phyloP scores from a whole-genome alignment of 352 stramenopile species.

The Phytophthora sansomeana region DNA sequence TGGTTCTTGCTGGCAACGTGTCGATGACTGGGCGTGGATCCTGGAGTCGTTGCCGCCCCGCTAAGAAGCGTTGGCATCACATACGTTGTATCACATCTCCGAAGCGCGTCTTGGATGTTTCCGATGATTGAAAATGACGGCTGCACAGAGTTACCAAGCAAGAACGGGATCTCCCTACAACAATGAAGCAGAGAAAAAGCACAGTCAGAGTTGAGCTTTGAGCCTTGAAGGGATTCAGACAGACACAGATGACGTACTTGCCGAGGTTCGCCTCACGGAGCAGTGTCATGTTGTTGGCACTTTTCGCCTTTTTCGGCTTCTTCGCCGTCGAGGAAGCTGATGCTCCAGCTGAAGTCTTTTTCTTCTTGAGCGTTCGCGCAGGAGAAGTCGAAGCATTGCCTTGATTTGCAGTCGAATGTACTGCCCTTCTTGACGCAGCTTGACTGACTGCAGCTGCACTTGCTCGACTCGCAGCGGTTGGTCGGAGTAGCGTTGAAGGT shows the following conservation, averaged over 20 bases:
- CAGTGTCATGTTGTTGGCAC: slow-evolving; percentile 66
- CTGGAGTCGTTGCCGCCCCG: not conserved
- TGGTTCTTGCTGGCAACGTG: not conserved
- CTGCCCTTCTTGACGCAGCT: slow-evolving; percentile 23
- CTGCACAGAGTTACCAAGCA: slow-evolving; percentile 63
- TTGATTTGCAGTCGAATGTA: slow-evolving; percentile 6
- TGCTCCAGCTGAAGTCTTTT: slow-evolving; percentile 24
- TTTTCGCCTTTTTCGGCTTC: slow-evolving; percentile 55
- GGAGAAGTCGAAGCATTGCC: not conserved
- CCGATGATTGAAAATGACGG: slow-evolving; percentile 78
- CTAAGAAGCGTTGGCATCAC: slow-evolving; percentile 39
- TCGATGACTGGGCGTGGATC: slow-evolving; percentile 7
- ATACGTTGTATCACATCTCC: slow-evolving; percentile 70
- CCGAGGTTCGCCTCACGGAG: slow-evolving; percentile 73
- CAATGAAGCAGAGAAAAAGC: not conserved
- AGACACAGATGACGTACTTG: slow-evolving; percentile 48
- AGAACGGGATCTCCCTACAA: slow-evolving; percentile 69
- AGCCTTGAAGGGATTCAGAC: not conserved
- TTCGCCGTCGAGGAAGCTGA: slow-evolving; percentile 12
- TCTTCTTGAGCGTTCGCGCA: slow-evolving; percentile 32
- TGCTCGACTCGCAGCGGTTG: slow-evolving; percentile 68
- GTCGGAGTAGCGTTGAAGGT: slow-evolving; percentile 52
- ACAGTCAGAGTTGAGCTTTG: not conserved
- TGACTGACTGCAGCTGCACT: slow-evolving; percentile 30
- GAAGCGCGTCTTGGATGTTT: slow-evolving; percentile 76